These are phyloP conservation scores for Royoungia palumana DNA, from an alignment of 768 basidiomycete species.

Conservation along the genomic window DNA sequence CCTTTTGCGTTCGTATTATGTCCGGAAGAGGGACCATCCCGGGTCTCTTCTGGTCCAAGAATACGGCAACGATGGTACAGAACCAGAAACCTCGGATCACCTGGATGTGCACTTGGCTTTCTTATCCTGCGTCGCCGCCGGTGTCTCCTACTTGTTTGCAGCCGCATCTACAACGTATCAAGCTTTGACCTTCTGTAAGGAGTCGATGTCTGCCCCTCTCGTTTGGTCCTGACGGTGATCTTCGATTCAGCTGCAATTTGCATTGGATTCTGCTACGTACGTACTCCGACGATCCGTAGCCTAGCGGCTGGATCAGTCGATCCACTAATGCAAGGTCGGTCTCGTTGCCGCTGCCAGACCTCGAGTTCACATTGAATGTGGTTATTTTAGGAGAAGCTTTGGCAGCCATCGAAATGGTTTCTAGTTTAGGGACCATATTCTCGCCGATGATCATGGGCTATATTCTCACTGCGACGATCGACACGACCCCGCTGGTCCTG, in stretches of 20 bases:
- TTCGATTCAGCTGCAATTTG: slow-evolving; percentile 18
- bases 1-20: slow-evolving; percentile 27
- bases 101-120: too few relatives aligned
- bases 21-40: background rate
- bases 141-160: too few relatives aligned
- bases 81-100: slow-evolving; percentile 19
- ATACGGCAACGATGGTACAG: background rate
- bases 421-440: slow-evolving; percentile 14
- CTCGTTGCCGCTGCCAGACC: too few relatives aligned
- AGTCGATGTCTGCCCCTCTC: too few relatives aligned
- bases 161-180: too few relatives aligned
- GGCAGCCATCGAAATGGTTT: slow-evolving; percentile 28
- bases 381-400: slow-evolving; percentile 25
- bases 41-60: background rate
- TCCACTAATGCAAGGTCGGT: slow-evolving; percentile 27
- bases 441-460: slow-evolving; percentile 31
- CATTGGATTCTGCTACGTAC: slow-evolving; percentile 12
- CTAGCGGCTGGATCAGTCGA: slow-evolving; percentile 27
- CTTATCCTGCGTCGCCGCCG: too few relatives aligned
- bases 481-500: slow-evolving; percentile 15
- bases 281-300: slow-evolving; percentile 21
- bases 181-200: too few relatives aligned
- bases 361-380: background rate
- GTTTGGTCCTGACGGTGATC: too few relatives aligned
- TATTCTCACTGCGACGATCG: slow-evolving; percentile 25